Conservation (phyloP, 257 asterid genomes). For the Capsicum chinense region DNA sequence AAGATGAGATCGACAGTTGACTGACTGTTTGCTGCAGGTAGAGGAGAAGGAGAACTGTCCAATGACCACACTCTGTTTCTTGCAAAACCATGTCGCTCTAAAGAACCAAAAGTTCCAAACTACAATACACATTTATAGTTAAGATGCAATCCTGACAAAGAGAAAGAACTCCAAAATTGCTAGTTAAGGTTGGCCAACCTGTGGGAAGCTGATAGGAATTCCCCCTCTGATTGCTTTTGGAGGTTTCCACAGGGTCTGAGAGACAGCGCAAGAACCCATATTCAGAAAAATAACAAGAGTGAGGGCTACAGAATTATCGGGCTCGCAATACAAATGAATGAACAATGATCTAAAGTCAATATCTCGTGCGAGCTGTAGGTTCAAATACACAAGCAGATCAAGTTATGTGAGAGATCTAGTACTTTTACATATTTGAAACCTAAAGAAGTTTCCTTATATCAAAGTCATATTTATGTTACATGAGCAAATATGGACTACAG, state of each 20-base stretch:
- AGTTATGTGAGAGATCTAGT: not conserved
- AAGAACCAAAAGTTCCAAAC: slow-evolving; percentile 67
- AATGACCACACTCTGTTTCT: slow-evolving; percentile 75
- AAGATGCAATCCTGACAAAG: slow-evolving; percentile 30
- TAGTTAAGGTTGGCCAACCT: slow-evolving; percentile 50
- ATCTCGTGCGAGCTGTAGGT: not conserved
- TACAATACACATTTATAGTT: slow-evolving; percentile 38
- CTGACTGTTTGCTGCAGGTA: slow-evolving; percentile 60
- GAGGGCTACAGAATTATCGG: not conserved
- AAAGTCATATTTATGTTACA: not conserved
- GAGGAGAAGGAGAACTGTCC: slow-evolving; percentile 73
- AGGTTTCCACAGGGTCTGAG: slow-evolving; percentile 61
- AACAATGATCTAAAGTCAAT: slow-evolving; percentile 7
- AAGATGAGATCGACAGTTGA: slow-evolving; percentile 75
- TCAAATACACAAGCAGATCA: slow-evolving; percentile 10
- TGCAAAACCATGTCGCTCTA: slow-evolving; percentile 83
- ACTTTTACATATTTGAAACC: slow-evolving; percentile 1
- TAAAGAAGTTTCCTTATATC: slow-evolving; percentile 7
- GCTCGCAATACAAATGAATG: not conserved
- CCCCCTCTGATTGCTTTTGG: slow-evolving; percentile 73
- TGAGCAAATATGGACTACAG: not conserved
- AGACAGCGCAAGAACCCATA: slow-evolving; percentile 34
- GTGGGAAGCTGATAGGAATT: slow-evolving; percentile 69
- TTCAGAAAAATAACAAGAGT: not conserved
- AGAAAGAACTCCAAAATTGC: slow-evolving; percentile 19